Percentiles rank a stretch among this genome's conserved stretches.
Conservation (phyloP, 768 basidiomycete genomes). For the Boletus patriciae region DNA sequence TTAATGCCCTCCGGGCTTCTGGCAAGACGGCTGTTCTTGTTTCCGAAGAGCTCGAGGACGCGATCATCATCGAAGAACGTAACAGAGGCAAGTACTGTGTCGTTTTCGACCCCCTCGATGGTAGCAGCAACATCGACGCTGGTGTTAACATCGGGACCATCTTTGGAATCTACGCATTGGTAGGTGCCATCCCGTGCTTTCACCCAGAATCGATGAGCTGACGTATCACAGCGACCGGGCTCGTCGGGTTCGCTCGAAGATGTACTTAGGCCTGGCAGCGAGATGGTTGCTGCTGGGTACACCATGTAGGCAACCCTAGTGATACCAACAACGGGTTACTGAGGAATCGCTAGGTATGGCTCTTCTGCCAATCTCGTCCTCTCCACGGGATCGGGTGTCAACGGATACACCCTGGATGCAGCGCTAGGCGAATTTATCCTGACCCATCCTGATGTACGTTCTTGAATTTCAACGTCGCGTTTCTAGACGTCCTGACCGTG, state of each 20-base stretch:
- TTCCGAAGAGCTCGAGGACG: constrained; percentile 92
- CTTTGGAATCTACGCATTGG: constrained; percentile 94
- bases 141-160: constrained; percentile 98
- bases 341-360: constrained; percentile 60
- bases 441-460: constrained; percentile 87
- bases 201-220: background rate
- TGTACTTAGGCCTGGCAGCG: constrained; percentile 88
- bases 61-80: constrained; percentile 82
- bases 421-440: constrained; percentile 97
- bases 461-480: constrained; percentile 1
- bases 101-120: constrained; percentile 97
- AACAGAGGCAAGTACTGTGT: constrained; percentile 92
- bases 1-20: constrained; percentile 93
- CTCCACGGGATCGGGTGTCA: constrained; percentile 92
- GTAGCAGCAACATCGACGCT: constrained; percentile 96
- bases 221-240: constrained; percentile 55
- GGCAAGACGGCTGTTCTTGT: constrained; percentile 97
- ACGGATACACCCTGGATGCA: constrained; percentile 97
- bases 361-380: constrained; percentile 96
- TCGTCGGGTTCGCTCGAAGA: constrained; percentile 82
- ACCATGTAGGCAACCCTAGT: constrained; percentile 68
- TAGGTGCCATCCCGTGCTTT: constrained; percentile 41
- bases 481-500: constrained; percentile 2
- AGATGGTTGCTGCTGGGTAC: constrained; percentile 98
- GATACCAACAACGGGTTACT: constrained; percentile 3